phyloP scores from a whole-genome alignment of 306 rosid species.

The Rosa persica region DNA sequence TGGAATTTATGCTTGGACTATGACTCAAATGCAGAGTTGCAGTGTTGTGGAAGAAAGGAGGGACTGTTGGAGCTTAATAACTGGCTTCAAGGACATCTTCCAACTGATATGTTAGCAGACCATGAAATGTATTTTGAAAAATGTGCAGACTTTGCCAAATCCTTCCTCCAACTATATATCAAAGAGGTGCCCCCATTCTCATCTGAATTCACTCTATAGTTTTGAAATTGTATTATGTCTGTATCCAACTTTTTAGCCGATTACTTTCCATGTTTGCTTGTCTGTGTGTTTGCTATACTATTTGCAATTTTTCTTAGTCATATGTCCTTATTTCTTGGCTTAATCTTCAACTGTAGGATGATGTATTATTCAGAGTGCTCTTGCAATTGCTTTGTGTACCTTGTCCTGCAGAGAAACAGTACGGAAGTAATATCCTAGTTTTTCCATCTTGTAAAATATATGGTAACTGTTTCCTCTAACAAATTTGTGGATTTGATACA shows the following conservation, averaged over 20 bases:
- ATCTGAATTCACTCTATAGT: neutral
- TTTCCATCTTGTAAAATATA: slow-evolving; percentile 5
- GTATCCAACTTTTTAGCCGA: neutral
- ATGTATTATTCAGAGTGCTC: slow-evolving; percentile 79
- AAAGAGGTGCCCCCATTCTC: slow-evolving; percentile 61
- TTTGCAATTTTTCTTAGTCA: neutral
- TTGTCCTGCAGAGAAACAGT: slow-evolving; percentile 48
- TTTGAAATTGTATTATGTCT: neutral
- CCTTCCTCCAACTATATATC: slow-evolving; percentile 72
- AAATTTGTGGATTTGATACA: slow-evolving; percentile 29
- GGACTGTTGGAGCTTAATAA: slow-evolving; percentile 59
- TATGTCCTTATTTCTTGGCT: slow-evolving; percentile 12
- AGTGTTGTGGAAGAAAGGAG: slow-evolving; percentile 43
- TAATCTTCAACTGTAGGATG: slow-evolving; percentile 63
- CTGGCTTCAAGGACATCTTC: slow-evolving; percentile 78
- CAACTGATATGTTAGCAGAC: slow-evolving; percentile 38
- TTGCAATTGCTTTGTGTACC: slow-evolving; percentile 61
- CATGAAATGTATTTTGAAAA: slow-evolving; percentile 45
- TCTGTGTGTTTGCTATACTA: neutral
- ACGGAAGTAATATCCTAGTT: slow-evolving; percentile 34
- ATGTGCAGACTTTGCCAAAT: slow-evolving; percentile 63
- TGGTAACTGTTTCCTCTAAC: slow-evolving; percentile 16
- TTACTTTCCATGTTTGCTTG: neutral
- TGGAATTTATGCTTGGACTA: slow-evolving; percentile 31
- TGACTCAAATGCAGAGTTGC: slow-evolving; percentile 37